A percentile compares a stretch with the other conserved stretches of the same genome.
phyloP scores from a whole-genome alignment of 2,329 filamentous ascomycete genomes.

The Alternaria postmessia region DNA sequence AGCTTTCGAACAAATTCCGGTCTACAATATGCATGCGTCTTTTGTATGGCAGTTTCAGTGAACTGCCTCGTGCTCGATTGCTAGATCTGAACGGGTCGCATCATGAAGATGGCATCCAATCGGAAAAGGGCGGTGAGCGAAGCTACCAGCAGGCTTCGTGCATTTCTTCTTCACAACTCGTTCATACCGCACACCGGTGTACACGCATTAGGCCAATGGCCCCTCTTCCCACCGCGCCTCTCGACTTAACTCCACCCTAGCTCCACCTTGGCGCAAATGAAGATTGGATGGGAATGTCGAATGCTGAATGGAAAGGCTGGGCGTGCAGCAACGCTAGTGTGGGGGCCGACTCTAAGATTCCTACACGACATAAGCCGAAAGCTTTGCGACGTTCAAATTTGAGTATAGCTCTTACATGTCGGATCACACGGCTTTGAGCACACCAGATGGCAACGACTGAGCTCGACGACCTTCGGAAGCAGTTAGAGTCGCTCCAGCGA shows the following conservation, averaged over 20 bases:
- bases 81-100: not conserved
- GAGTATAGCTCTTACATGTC: not conserved
- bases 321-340: conserved; percentile 28
- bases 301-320: conserved; percentile 26
- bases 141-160: conserved; percentile 7
- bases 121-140: conserved; percentile 35
- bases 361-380: conserved; percentile 12
- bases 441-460: conserved; percentile 37
- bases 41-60: not conserved
- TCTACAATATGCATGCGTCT: not conserved
- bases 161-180: conserved; percentile 15
- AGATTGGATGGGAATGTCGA: conserved; percentile 25
- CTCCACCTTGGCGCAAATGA: conserved; percentile 25
- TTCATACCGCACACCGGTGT: conserved; percentile 4
- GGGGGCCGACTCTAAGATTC: conserved; percentile 21
- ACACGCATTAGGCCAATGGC: conserved; percentile 9
- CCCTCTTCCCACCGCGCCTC: conserved; percentile 6
- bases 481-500: conserved; percentile 43
- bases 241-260: conserved; percentile 14
- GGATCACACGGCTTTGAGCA: not conserved
- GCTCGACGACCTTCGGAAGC: conserved; percentile 44
- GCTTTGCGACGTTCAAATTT: not conserved
- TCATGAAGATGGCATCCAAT: conserved; percentile 13
- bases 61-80: not conserved
- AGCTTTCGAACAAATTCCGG: not conserved